phyloP scores from a whole-genome alignment of 768 basidiomycete species.

The Sistotremastrum niveocremeum region DNA sequence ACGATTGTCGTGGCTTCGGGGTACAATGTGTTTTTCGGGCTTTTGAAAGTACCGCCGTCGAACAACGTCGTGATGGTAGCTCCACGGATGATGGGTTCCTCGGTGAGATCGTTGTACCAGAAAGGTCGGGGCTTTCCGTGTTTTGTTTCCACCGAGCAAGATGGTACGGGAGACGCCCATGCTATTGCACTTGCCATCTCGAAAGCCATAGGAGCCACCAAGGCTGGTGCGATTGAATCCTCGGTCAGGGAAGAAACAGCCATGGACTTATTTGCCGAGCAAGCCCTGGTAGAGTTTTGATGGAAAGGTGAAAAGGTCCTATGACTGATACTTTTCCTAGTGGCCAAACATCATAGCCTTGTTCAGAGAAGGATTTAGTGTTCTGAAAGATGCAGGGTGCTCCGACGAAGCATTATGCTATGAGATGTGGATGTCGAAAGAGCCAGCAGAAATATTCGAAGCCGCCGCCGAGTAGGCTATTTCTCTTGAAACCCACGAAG shows the following conservation, averaged over 20 bases:
- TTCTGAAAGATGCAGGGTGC: conserved; percentile 49
- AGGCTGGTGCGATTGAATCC: conserved; percentile 48
- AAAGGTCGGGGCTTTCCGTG: conserved; percentile 52
- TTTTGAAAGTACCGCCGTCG: conserved; percentile 35
- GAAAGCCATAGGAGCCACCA: conserved; percentile 46
- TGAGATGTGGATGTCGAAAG: conserved; percentile 67
- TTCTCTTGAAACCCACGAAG: conserved; percentile 25
- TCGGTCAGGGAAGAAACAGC: conserved; percentile 49
- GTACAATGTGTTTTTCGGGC: conserved; percentile 51
- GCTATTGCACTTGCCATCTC: conserved; percentile 38
- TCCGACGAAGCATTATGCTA: conserved; percentile 55
- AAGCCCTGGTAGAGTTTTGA: neutral
- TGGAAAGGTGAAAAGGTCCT: too few species aligned
- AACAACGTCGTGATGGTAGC: conserved; percentile 59
- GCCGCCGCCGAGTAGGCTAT: conserved; percentile 55
- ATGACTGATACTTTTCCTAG: conserved; percentile 15
- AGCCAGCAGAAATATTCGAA: conserved; percentile 58
- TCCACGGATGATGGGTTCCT: conserved; percentile 56
- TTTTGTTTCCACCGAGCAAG: conserved; percentile 51
- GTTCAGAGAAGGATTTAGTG: conserved; percentile 42
- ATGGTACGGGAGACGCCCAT: conserved; percentile 37
- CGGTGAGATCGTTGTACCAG: conserved; percentile 45
- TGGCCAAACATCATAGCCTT: conserved; percentile 54
- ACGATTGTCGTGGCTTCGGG: conserved; percentile 49
- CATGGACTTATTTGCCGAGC: conserved; percentile 47